A percentile compares a stretch with the other conserved stretches of the same genome.
Conservation (phyloP, 2,329 filamentous ascomycete genomes). For the Ascochyta viciae-villosae region DNA sequence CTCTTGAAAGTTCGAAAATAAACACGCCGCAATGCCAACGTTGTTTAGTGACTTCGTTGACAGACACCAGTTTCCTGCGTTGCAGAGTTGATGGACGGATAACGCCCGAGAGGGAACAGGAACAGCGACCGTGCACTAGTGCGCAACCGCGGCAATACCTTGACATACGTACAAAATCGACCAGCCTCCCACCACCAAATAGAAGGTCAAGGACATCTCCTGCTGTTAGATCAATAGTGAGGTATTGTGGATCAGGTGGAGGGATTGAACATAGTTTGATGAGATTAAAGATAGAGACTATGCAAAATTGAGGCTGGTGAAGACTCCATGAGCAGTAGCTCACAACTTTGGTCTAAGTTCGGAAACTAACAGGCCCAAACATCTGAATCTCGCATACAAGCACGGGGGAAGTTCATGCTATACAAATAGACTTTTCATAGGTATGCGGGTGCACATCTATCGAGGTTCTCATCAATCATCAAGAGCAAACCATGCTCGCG, state of each 20-base stretch:
- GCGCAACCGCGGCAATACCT: neutral
- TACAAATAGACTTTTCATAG: neutral
- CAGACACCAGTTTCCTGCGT: neutral
- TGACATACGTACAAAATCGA: too few relatives aligned
- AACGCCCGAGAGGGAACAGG: neutral
- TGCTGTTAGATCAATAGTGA: constrained; percentile 45
- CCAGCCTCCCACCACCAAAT: too few relatives aligned
- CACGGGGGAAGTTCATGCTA: too few relatives aligned
- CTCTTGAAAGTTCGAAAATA: neutral
- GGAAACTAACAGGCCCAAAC: neutral
- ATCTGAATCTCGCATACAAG: too few relatives aligned
- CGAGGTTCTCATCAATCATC: constrained; percentile 5
- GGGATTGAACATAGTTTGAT: too few relatives aligned
- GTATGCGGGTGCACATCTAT: neutral
- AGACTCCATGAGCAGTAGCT: constrained; percentile 1
- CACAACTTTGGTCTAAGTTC: neutral
- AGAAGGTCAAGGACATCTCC: too few relatives aligned
- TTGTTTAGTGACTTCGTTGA: neutral
- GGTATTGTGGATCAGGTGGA: constrained; percentile 47
- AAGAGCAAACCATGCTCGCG: neutral
- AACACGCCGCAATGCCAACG: neutral
- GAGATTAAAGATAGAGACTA: constrained; percentile 9
- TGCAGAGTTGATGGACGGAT: neutral
- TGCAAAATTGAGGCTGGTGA: constrained; percentile 28
- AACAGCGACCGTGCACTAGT: neutral